Evolutionary conservation across 768 basidiomycete genomes (phyloP).

Genomic region (Macrolepiota dolichaula): DNA sequence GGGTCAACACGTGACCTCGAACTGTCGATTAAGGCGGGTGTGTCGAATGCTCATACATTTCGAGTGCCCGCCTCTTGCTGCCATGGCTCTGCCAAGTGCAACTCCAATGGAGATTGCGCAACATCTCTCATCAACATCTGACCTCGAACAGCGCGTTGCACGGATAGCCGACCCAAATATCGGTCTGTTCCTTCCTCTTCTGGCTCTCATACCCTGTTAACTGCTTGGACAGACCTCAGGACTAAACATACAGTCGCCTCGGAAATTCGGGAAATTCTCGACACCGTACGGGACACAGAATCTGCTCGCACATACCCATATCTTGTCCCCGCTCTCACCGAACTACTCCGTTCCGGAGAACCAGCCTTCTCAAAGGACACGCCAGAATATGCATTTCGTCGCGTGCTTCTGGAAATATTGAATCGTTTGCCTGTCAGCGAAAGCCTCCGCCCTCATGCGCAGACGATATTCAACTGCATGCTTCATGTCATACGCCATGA

Average conservation of each 20-base stretch:
- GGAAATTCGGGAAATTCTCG: slow-evolving; percentile 80
- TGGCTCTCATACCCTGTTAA: not conserved
- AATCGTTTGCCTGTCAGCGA: slow-evolving; percentile 86
- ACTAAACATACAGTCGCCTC: slow-evolving; percentile 67
- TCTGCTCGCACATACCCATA: slow-evolving; percentile 65
- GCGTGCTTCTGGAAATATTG: slow-evolving; percentile 83
- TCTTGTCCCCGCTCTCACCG: slow-evolving; percentile 71
- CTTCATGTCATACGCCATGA: slow-evolving; percentile 81
- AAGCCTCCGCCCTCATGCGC: slow-evolving; percentile 63
- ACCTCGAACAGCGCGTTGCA: slow-evolving; percentile 69
- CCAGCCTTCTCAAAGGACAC: slow-evolving; percentile 65
- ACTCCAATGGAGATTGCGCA: slow-evolving; percentile 31
- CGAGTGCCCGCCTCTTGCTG: slow-evolving; percentile 9
- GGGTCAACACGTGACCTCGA: slow-evolving; percentile 6
- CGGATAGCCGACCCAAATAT: slow-evolving; percentile 73
- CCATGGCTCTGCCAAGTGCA: slow-evolving; percentile 27
- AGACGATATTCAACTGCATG: slow-evolving; percentile 73
- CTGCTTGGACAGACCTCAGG: slow-evolving; percentile 51
- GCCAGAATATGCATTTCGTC: slow-evolving; percentile 78
- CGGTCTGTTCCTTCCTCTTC: slow-evolving; percentile 36
- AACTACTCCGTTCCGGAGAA: slow-evolving; percentile 67
- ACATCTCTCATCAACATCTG: slow-evolving; percentile 39
- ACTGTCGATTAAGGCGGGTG: slow-evolving; percentile 10
- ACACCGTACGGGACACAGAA: slow-evolving; percentile 74
- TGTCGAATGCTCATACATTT: slow-evolving; percentile 4